Base-by-base conservation (phyloP, 805 yeast species). In the Ogataea zsoltii region DNA sequence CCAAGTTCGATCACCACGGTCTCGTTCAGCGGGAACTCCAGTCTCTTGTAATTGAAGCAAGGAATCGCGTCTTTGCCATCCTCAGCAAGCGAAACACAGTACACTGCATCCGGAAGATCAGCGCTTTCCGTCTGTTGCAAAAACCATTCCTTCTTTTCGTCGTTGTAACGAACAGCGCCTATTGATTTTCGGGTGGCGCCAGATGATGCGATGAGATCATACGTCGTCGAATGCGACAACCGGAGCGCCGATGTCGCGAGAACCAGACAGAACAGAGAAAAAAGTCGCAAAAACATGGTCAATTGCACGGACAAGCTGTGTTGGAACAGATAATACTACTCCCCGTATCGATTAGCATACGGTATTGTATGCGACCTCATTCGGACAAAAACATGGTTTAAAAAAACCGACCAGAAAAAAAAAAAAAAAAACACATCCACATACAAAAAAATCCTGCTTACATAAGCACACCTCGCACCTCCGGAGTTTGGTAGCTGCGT, bases 31-130 rank as follows among this genome's bases (percentile, higher is more conserved):
- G 62, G 61, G 36, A 49, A 49, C 2, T 31, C 17, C 3, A 60
- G 32, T 31, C 26, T 21, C 23, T 51, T 54, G 41, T 53, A 55
- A 44, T 59, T 60, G 56, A 60, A 59, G 35, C 61, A 58, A 4
- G 53, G 45, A 2, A 44, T 4, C 2, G 51, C 12, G n/a, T 37
- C 41, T 26, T 13, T 21, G 12, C 25, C 17, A 2, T 21, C 41
- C 10, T 41, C 38, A 9, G 14, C n/a, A 18, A 58, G 34, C 5
- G 58, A 53, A 9, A 57, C 37, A 31, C 61, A 56, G 41, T 58
- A 58, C 7, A 17, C 18, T 2, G 52, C 60, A 19, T 46, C 21
- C 7, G 15, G 29, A 14, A 30, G 28, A 12, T 4, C 14, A 7
- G 31, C 7, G 5, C 32, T 15, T 10, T 36, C 44, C 15, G 3